phyloP scores from a whole-genome alignment of 768 basidiomycete species.

The Auricularia cornea region DNA sequence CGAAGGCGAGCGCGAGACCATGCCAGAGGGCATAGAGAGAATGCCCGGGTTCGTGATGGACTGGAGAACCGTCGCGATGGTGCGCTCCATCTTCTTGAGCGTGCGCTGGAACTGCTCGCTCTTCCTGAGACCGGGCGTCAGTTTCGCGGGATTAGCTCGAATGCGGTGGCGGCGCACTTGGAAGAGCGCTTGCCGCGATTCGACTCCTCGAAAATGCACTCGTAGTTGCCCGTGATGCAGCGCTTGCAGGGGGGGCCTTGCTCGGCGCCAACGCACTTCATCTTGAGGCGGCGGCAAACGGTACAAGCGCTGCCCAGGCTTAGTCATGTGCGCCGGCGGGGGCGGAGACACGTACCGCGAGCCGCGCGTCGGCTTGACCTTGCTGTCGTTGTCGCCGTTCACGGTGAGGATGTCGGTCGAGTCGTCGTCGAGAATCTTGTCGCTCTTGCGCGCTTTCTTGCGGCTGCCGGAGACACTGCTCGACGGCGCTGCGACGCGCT shows the following conservation, averaged over 20 bases:
- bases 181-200: conserved; percentile 87
- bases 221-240: conserved; percentile 67
- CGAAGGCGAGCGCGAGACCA: conserved; percentile 76
- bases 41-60: conserved; percentile 75
- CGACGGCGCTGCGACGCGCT: conserved; percentile 46
- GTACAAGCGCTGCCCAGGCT: conserved; percentile 67
- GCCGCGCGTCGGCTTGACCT: conserved; percentile 81
- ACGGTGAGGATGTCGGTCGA: conserved; percentile 32
- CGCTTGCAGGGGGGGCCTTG: conserved; percentile 87
- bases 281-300: conserved; percentile 84
- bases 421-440: conserved; percentile 33
- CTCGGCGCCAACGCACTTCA: conserved; percentile 89
- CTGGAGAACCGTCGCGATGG: conserved; percentile 83
- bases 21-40: conserved; percentile 51
- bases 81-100: conserved; percentile 84
- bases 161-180: conserved; percentile 42
- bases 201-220: conserved; percentile 95
- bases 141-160: background rate
- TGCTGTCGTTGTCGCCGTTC: conserved; percentile 50
- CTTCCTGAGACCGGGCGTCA: conserved; percentile 42
- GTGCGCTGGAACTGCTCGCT: conserved; percentile 75
- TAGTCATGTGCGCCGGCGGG: background rate
- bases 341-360: conserved; percentile 47
- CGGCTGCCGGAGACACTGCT: conserved; percentile 39
- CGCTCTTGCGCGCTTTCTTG: conserved; percentile 58